phyloP scores from a whole-genome alignment of 75 land plant genomes.

The Pinus tabuliformis region DNA sequence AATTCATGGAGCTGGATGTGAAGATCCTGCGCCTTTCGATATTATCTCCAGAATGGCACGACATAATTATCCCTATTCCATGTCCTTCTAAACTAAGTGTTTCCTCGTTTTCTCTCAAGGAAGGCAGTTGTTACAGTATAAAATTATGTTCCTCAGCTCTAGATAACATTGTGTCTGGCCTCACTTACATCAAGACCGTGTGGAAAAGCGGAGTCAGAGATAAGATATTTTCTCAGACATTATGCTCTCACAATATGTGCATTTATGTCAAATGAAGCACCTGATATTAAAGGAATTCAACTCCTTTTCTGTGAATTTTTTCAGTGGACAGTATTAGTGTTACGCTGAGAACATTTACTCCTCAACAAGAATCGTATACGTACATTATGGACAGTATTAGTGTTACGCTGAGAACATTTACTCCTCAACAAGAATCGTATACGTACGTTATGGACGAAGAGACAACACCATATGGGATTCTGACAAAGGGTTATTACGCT shows the following conservation, averaged over 20 bases:
- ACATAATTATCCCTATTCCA: constrained; percentile 55
- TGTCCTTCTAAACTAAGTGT: constrained; percentile 40
- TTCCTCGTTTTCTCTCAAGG: constrained; percentile 68
- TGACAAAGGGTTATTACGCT: constrained; percentile 40
- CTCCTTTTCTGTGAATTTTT: background rate
- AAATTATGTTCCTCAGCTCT: constrained; percentile 66
- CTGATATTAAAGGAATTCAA: background rate
- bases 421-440: constrained; percentile 73
- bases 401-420: constrained; percentile 76
- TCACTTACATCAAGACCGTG: constrained; percentile 71
- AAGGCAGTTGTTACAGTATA: constrained; percentile 63
- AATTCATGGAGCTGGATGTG: constrained; percentile 30
- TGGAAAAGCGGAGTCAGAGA: constrained; percentile 88
- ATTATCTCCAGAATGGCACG: constrained; percentile 14
- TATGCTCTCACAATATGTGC: background rate
- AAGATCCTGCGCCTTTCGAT: constrained; percentile 16
- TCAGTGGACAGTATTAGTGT: no score
- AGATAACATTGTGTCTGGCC: constrained; percentile 83
- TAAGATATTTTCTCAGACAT: constrained; percentile 5
- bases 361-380: no score
- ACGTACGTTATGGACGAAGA: constrained; percentile 64
- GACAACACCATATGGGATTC: constrained; percentile 68
- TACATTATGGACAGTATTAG: constrained; percentile 56
- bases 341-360: no score
- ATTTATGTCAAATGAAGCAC: no score